These are phyloP conservation scores for Yamadazyma laniorum DNA, from an alignment of 805 yeast genomes.

Conservation along the genomic window DNA sequence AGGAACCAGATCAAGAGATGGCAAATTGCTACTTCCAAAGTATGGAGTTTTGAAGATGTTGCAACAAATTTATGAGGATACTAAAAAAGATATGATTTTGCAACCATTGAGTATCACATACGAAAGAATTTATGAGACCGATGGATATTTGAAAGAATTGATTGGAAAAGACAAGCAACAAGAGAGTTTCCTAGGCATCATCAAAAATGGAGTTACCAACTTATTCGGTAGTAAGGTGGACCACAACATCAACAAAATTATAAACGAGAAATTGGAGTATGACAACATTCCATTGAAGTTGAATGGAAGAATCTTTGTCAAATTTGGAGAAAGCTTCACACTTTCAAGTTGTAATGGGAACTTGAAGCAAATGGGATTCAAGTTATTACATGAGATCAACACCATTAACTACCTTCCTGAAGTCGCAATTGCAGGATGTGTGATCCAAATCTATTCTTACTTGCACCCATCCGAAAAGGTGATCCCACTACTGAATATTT, in stretches of 20 bases:
- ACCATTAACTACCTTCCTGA: constrained; percentile 51
- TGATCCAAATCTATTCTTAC: constrained; percentile 32
- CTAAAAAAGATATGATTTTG: constrained; percentile 38
- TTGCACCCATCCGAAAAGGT: constrained; percentile 13
- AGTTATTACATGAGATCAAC: constrained; percentile 52
- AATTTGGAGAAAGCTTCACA: constrained; percentile 32
- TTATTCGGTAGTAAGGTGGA: constrained; percentile 18
- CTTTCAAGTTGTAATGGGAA: constrained; percentile 18
- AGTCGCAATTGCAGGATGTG: constrained; percentile 49
- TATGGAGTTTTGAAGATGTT: constrained; percentile 58
- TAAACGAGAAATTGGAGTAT: constrained; percentile 9
- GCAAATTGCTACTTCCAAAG: constrained; percentile 61
- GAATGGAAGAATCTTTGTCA: constrained; percentile 37
- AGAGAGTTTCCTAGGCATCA: constrained; percentile 44
- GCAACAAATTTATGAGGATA: constrained; percentile 44
- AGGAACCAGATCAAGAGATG: constrained; percentile 66
- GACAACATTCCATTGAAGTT: constrained; percentile 17
- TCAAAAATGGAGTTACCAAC: constrained; percentile 34
- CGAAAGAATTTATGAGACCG: constrained; percentile 57
- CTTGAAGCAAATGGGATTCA: constrained; percentile 53
- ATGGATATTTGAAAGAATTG: constrained; percentile 54
- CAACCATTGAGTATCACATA: constrained; percentile 60
- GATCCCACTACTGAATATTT: constrained; percentile 20
- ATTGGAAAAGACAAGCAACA: constrained; percentile 56
- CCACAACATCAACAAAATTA: constrained; percentile 8